phyloP scores from a whole-genome alignment of 352 stramenopile species.

The Globisporangium apiculatum region DNA sequence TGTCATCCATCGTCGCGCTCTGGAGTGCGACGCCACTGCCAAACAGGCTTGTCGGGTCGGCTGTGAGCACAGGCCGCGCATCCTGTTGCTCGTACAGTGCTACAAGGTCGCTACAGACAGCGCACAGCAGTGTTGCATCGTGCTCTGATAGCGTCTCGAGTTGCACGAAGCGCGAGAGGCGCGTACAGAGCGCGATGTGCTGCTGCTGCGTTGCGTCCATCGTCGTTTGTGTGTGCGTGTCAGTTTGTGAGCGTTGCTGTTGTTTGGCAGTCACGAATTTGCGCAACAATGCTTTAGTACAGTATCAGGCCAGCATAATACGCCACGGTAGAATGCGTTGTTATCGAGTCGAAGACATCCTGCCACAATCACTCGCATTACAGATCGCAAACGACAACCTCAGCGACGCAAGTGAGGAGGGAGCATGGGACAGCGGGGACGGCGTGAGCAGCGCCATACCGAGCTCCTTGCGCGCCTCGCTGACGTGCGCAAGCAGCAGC shows the following conservation, averaged over 20 bases:
- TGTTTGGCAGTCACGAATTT: not conserved
- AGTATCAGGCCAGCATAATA: not conserved
- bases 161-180: conserved; percentile 55
- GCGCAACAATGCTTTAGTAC: not conserved
- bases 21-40: conserved; percentile 5
- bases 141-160: conserved; percentile 14
- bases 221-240: not conserved
- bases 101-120: conserved; percentile 21
- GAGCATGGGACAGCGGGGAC: conserved; percentile 13
- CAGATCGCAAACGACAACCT: too few species aligned
- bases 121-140: conserved; percentile 13
- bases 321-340: not conserved
- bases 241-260: conserved; percentile 10
- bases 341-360: too few species aligned
- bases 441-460: conserved; percentile 38
- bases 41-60: conserved; percentile 2
- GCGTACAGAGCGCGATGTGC: conserved; percentile 58
- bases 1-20: conserved; percentile 44
- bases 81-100: conserved; percentile 17
- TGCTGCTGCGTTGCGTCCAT: conserved; percentile 27
- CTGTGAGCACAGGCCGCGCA: not conserved
- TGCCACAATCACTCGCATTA: too few species aligned
- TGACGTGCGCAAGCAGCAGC: conserved; percentile 38
- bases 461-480: conserved; percentile 54
- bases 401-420: too few species aligned